A percentile compares a stretch with the other conserved stretches of the same genome.
These are phyloP conservation scores for Whalleya microplaca DNA, from an alignment of 2,329 filamentous ascomycete genomes.

Conservation along the genomic window DNA sequence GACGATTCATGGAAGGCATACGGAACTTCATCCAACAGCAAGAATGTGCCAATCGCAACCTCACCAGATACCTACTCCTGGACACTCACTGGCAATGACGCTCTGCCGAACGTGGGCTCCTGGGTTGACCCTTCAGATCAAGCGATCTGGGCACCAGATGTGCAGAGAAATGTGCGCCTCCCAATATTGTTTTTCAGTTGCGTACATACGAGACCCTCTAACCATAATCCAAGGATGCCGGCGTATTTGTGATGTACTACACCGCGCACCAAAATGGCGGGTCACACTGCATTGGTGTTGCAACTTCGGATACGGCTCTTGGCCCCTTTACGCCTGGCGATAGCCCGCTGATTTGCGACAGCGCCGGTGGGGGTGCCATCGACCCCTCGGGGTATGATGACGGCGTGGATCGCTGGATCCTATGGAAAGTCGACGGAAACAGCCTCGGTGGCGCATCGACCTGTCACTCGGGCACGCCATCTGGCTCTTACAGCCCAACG, in stretches of 20 bases:
- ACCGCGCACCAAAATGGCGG: constrained; percentile 33
- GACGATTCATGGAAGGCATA: constrained; percentile 38
- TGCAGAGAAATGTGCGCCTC: constrained; percentile 35
- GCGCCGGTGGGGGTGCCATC: constrained; percentile 34
- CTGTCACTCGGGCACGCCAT: constrained; percentile 32
- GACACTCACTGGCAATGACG: constrained; percentile 32
- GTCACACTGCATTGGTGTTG: constrained; percentile 36
- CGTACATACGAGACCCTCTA: background rate
- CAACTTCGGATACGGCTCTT: constrained; percentile 31
- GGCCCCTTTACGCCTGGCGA: constrained; percentile 32
- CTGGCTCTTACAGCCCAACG: constrained; percentile 32
- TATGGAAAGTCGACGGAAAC: constrained; percentile 40
- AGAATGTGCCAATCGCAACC: constrained; percentile 33
- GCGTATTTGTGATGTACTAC: constrained; percentile 39
- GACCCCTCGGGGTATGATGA: constrained; percentile 38
- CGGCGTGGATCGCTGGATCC: constrained; percentile 35
- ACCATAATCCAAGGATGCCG: constrained; percentile 29
- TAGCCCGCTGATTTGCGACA: constrained; percentile 35
- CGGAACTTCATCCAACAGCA: constrained; percentile 34
- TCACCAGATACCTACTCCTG: constrained; percentile 33
- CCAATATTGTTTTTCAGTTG: background rate
- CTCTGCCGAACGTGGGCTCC: constrained; percentile 32
- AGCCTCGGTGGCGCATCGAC: constrained; percentile 36
- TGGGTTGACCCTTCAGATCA: constrained; percentile 33
- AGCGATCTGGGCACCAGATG: constrained; percentile 37